Evolutionary conservation across 164 flowering plant genomes (phyloP).

Genomic region (Vitis rotundifolia): DNA sequence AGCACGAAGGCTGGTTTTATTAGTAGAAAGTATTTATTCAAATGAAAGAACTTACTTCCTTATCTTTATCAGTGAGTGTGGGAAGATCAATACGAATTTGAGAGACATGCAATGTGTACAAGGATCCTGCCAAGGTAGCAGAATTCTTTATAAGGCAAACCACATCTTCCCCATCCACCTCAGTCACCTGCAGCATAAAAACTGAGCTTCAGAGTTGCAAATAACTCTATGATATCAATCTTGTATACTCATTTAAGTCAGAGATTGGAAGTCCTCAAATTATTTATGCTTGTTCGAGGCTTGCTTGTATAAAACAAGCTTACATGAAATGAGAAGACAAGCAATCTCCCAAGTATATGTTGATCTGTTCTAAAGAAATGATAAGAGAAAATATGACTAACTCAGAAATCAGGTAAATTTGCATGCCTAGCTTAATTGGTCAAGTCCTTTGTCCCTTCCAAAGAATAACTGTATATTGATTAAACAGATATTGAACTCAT

Average conservation of each 20-base stretch:
- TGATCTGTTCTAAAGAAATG: background rate
- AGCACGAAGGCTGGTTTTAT: background rate
- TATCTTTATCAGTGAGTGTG: slow-evolving; percentile 62
- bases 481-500: background rate
- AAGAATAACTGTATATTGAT: background rate
- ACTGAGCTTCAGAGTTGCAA: background rate
- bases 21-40: background rate
- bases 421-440: background rate
- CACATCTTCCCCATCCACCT: slow-evolving; percentile 61
- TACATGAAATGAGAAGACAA: background rate
- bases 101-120: slow-evolving; percentile 64
- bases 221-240: background rate
- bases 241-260: background rate
- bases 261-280: background rate
- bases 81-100: slow-evolving; percentile 59
- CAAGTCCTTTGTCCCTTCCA: background rate
- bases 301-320: slow-evolving; percentile 1
- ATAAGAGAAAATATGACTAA: background rate
- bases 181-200: slow-evolving; percentile 41
- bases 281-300: background rate
- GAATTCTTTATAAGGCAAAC: slow-evolving; percentile 59
- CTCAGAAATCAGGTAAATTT: background rate
- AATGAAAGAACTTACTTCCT: slow-evolving; percentile 36
- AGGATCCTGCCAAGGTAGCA: slow-evolving; percentile 47
- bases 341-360: background rate